Evolutionary conservation across 139 green algal genomes (phyloP).

Genomic region (Chlamydomonas schloesseri): DNA sequence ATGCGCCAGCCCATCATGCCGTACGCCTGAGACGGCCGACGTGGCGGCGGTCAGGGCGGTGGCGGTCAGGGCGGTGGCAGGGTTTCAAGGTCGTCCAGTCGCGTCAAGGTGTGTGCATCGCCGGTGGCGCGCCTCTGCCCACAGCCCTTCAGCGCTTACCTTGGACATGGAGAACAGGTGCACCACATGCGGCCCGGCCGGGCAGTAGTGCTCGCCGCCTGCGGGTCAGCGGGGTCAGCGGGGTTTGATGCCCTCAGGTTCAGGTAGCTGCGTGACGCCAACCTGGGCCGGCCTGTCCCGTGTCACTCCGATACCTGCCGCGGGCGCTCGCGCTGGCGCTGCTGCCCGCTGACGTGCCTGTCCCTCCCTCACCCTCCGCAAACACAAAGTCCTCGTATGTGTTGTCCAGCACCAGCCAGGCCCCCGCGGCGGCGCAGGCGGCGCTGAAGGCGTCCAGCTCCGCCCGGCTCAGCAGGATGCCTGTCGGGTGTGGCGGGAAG

Average conservation of each 20-base stretch:
- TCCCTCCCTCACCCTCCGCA: constrained; percentile 5
- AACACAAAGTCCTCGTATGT: constrained; percentile 77
- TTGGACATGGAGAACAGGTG: constrained; percentile 59
- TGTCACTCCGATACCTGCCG: no score
- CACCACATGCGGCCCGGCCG: constrained; percentile 44
- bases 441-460: constrained; percentile 75
- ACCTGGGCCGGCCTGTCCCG: no score
- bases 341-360: no score
- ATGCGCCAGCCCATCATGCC: constrained; percentile 94
- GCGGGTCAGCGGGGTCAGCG: not conserved
- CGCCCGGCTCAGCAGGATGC: constrained; percentile 73
- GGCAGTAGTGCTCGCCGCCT: constrained; percentile 36
- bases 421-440: constrained; percentile 68
- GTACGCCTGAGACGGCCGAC: constrained; percentile 66
- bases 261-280: no score
- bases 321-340: no score
- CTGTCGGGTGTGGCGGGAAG: constrained; percentile 46
- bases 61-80: no score
- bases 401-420: constrained; percentile 95
- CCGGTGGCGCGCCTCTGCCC: no score
- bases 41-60: no score
- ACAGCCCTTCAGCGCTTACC: constrained; percentile 2
- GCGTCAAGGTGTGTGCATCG: no score
- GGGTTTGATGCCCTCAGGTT: no score
- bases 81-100: no score